Percentiles rank a stretch among this genome's conserved stretches.
These are phyloP conservation scores for Stachybotrys chlorohalonatus DNA, from an alignment of 2,329 filamentous ascomycete genomes.

Conservation along the genomic window DNA sequence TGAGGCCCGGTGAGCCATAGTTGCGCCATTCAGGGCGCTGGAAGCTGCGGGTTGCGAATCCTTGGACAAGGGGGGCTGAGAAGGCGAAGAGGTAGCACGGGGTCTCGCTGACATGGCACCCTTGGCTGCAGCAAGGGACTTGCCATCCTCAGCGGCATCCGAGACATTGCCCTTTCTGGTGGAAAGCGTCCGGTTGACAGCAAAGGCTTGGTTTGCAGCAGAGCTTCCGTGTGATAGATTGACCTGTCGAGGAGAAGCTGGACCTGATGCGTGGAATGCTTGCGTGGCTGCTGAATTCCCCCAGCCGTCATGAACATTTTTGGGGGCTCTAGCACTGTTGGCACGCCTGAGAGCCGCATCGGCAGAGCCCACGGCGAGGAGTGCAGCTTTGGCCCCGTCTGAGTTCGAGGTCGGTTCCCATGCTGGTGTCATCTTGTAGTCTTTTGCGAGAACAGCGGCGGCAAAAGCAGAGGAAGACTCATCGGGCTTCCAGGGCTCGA, in stretches of 20 bases:
- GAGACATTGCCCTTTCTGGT: constrained; percentile 17
- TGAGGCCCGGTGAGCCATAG: constrained; percentile 51
- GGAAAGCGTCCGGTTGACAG: constrained; percentile 20
- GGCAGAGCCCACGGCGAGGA: constrained; percentile 46
- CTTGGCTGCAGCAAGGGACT: constrained; percentile 66
- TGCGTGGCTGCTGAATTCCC: constrained; percentile 63
- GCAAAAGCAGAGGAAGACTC: constrained; percentile 41
- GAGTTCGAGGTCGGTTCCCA: constrained; percentile 57
- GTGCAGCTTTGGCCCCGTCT: constrained; percentile 65
- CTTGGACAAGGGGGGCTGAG: constrained; percentile 14
- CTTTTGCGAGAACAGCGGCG: constrained; percentile 32
- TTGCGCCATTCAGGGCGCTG: constrained; percentile 67
- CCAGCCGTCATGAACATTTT: constrained; percentile 26
- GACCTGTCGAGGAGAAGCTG: constrained; percentile 6
- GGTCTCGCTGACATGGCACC: constrained; percentile 61
- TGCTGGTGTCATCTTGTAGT: constrained; percentile 34
- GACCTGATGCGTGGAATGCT: constrained; percentile 42
- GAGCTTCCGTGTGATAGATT: constrained; percentile 14
- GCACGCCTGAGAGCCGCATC: constrained; percentile 18
- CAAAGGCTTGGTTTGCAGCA: constrained; percentile 29
- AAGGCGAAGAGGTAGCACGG: constrained; percentile 56
- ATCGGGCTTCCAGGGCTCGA: constrained; percentile 59
- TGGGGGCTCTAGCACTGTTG: constrained; percentile 6
- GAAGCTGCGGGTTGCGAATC: constrained; percentile 30
- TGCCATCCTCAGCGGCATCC: constrained; percentile 42